Conservation (phyloP, 2,329 filamentous ascomycete genomes). For the Herpotrichia juniperi region DNA sequence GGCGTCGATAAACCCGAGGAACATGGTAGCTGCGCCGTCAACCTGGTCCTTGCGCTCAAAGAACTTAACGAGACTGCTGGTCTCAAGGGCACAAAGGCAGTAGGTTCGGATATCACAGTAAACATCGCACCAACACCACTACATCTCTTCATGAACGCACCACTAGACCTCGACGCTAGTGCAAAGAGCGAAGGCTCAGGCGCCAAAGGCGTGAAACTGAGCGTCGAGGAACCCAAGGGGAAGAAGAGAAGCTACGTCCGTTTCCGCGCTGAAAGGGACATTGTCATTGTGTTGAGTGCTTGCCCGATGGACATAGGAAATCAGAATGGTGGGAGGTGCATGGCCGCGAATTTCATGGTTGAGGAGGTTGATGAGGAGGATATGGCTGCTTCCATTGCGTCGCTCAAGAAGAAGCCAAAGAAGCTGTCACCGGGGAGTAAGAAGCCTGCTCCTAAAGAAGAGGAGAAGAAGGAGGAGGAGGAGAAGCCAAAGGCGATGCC, state of each 20-base stretch:
- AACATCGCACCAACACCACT: constrained; percentile 55
- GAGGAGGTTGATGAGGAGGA: constrained; percentile 38
- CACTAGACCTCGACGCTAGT: constrained; percentile 23
- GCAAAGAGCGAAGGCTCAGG: constrained; percentile 24
- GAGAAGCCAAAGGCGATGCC: constrained; percentile 3
- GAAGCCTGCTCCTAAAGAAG: neutral
- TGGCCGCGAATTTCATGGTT: constrained; percentile 48
- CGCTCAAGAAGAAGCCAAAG: constrained; percentile 25
- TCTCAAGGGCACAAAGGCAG: constrained; percentile 52
- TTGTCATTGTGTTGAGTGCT: constrained; percentile 45
- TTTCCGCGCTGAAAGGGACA: constrained; percentile 43
- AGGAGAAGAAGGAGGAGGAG: constrained; percentile 5
- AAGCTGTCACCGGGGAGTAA: constrained; percentile 14
- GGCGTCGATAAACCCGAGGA: constrained; percentile 52
- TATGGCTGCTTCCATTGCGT: constrained; percentile 19
- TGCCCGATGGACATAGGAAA: constrained; percentile 46
- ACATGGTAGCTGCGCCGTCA: constrained; percentile 56
- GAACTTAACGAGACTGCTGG: constrained; percentile 55
- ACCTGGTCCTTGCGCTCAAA: constrained; percentile 55
- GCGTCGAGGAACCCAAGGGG: constrained; percentile 38
- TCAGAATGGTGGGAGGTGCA: constrained; percentile 45
- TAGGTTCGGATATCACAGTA: constrained; percentile 56
- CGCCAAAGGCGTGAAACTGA: constrained; percentile 35
- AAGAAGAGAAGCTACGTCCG: constrained; percentile 43
- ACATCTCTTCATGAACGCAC: constrained; percentile 51